These are phyloP conservation scores for Skeletonema tropicum DNA, from an alignment of 108 stramenopile genomes.

Conservation along the genomic window DNA sequence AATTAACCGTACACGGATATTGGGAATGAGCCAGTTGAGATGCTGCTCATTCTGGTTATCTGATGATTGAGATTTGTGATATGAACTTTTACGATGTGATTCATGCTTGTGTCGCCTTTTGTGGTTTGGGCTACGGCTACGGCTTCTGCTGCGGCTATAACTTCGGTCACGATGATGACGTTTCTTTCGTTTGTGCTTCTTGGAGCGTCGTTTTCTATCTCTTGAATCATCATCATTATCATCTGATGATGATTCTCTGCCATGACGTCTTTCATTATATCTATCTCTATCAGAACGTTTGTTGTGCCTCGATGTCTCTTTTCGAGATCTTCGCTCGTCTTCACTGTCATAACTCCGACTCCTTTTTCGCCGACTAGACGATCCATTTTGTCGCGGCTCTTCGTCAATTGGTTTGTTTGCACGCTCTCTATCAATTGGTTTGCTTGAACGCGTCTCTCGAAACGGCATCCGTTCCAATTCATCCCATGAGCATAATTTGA, in stretches of 20 bases:
- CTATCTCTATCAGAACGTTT: background rate
- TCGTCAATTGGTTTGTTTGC: background rate
- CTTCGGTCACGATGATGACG: slow-evolving; percentile 9
- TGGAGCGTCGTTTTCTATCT: slow-evolving; percentile 15
- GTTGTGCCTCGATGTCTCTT: slow-evolving; percentile 5
- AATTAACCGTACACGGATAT: slow-evolving; percentile 85
- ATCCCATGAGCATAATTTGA: slow-evolving; percentile 56
- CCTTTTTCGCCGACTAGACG: slow-evolving; percentile 11
- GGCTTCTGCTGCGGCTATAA: slow-evolving; percentile 14
- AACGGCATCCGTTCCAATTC: slow-evolving; percentile 74
- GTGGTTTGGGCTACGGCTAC: slow-evolving; percentile 10
- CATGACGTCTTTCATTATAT: slow-evolving; percentile 1
- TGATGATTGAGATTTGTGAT: slow-evolving; percentile 3
- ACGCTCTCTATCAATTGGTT: background rate
- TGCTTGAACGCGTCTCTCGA: slow-evolving; percentile 13
- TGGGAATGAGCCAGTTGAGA: slow-evolving; percentile 72
- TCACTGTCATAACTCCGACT: slow-evolving; percentile 3
- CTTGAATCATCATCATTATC: slow-evolving; percentile 15
- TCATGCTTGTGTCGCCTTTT: slow-evolving; percentile 11
- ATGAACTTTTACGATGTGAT: slow-evolving; percentile 18
- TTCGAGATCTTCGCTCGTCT: slow-evolving; percentile 26
- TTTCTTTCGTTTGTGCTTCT: slow-evolving; percentile 28
- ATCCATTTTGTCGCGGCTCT: background rate
- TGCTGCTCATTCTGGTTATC: slow-evolving; percentile 15
- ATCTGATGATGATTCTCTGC: slow-evolving; percentile 18